Evolutionary conservation across 495 filamentous ascomycete species (phyloP).

Genomic region (Aspergillus olivimuriae): DNA sequence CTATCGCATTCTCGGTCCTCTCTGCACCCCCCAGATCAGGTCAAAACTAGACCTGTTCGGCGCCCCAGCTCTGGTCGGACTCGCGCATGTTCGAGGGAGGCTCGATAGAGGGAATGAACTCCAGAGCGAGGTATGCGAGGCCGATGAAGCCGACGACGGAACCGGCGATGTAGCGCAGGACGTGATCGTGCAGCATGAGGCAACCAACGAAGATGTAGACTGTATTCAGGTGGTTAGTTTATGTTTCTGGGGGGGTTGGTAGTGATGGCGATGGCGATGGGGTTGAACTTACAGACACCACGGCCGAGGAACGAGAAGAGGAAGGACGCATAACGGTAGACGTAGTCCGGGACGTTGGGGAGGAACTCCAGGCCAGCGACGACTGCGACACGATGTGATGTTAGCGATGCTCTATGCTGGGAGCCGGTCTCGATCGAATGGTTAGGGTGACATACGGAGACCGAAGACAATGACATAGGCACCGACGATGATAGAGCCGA

Average conservation of each 20-base stretch:
- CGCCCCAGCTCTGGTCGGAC: constrained; percentile 81
- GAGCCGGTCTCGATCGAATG: neutral
- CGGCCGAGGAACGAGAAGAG: constrained; percentile 95
- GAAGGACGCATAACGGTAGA: constrained; percentile 92
- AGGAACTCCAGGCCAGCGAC: constrained; percentile 62
- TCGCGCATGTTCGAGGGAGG: constrained; percentile 98
- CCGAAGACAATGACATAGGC: constrained; percentile 88
- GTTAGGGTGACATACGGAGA: constrained; percentile 54
- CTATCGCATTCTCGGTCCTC: too few species aligned
- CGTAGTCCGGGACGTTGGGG: constrained; percentile 81
- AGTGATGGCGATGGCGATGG: neutral
- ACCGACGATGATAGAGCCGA: constrained; percentile 63
- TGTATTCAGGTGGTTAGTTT: too few species aligned
- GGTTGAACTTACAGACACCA: constrained; percentile 71
- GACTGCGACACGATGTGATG: constrained; percentile 20
- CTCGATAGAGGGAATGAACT: constrained; percentile 95
- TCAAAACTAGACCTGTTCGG: constrained; percentile 89
- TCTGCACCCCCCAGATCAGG: too few species aligned
- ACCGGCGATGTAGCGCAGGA: constrained; percentile 57
- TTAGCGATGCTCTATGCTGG: neutral
- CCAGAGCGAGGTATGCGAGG: constrained; percentile 71
- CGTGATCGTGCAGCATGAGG: constrained; percentile 61
- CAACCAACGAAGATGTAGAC: constrained; percentile 96
- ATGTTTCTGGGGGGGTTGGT: too few species aligned
- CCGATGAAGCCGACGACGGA: constrained; percentile 70